Conservation (phyloP, 1,284 basidiomycete species). For the Leccinum fuscescens region DNA sequence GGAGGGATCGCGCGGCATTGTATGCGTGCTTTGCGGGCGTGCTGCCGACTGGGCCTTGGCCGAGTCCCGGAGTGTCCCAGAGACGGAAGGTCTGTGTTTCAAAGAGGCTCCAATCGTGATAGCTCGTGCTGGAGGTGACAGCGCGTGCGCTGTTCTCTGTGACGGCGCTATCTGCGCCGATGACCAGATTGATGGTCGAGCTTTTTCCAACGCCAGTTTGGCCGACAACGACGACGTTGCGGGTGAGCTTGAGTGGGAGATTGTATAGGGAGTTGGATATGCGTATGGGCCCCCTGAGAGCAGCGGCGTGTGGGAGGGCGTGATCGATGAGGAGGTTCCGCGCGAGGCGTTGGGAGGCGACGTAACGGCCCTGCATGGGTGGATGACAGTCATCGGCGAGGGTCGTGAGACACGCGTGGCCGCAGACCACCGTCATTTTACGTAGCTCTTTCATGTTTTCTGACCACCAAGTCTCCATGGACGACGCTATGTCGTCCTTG, state of each 20-base stretch:
- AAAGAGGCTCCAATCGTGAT: slow-evolving; percentile 23
- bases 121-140: slow-evolving; percentile 22
- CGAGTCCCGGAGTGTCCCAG: slow-evolving; percentile 31
- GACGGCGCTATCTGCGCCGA: slow-evolving; percentile 15
- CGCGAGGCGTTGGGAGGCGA: slow-evolving; percentile 19
- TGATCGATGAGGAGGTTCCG: slow-evolving; percentile 22
- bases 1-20: slow-evolving; percentile 21
- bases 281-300: neutral
- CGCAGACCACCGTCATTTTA: slow-evolving; percentile 11
- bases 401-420: slow-evolving; percentile 27
- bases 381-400: slow-evolving; percentile 24
- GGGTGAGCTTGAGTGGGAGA: slow-evolving; percentile 18
- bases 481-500: slow-evolving; percentile 8
- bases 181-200: slow-evolving; percentile 23
- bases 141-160: slow-evolving; percentile 20
- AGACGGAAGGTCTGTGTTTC: slow-evolving; percentile 25
- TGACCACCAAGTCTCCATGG: slow-evolving; percentile 28
- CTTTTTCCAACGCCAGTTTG: slow-evolving; percentile 30
- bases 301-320: slow-evolving; percentile 19
- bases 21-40: slow-evolving; percentile 13
- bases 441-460: slow-evolving; percentile 6
- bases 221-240: slow-evolving; percentile 26
- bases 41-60: slow-evolving; percentile 20
- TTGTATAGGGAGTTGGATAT: slow-evolving; percentile 5
- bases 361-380: slow-evolving; percentile 16